phyloP scores from a whole-genome alignment of 1,284 basidiomycete genomes.

The Ceratobasidium sp. region DNA sequence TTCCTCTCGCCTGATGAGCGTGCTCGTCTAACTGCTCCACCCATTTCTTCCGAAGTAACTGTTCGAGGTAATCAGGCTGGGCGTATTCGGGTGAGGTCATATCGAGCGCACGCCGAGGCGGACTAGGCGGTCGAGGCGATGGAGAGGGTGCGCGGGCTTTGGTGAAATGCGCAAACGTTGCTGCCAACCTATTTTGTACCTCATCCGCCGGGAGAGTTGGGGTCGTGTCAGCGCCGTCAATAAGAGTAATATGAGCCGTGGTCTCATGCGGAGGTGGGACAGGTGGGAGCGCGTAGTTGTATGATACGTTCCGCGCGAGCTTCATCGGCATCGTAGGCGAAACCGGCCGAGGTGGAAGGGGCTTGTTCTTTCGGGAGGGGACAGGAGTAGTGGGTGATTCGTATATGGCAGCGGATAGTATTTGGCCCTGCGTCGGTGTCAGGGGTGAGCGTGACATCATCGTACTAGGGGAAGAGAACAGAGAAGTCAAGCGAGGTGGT shows the following conservation, averaged over 20 bases:
- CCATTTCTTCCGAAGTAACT: constrained; percentile 33
- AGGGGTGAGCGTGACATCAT: constrained; percentile 6
- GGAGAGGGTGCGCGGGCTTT: constrained; percentile 1
- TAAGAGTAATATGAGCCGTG: constrained; percentile 20
- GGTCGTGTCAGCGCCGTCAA: background rate
- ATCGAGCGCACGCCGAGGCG: constrained; percentile 17
- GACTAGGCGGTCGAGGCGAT: background rate
- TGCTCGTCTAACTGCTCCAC: constrained; percentile 34
- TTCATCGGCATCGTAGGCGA: constrained; percentile 29
- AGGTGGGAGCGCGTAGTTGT: constrained; percentile 14
- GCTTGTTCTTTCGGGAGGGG: background rate
- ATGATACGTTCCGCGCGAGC: constrained; percentile 32
- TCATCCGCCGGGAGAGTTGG: constrained; percentile 23
- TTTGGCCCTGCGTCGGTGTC: constrained; percentile 14
- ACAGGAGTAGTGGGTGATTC: constrained; percentile 31
- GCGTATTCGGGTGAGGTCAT: background rate
- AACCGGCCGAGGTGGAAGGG: constrained; percentile 11
- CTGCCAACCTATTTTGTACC: constrained; percentile 22
- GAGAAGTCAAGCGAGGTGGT: constrained; percentile 12
- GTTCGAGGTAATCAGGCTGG: constrained; percentile 24
- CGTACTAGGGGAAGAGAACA: constrained; percentile 22
- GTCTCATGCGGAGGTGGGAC: constrained; percentile 21
- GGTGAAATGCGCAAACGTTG: constrained; percentile 36
- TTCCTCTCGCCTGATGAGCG: constrained; percentile 38
- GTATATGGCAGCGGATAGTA: background rate